These are phyloP conservation scores for Paecilomyces niveus DNA, from an alignment of 2,329 filamentous ascomycete genomes.

Conservation along the genomic window DNA sequence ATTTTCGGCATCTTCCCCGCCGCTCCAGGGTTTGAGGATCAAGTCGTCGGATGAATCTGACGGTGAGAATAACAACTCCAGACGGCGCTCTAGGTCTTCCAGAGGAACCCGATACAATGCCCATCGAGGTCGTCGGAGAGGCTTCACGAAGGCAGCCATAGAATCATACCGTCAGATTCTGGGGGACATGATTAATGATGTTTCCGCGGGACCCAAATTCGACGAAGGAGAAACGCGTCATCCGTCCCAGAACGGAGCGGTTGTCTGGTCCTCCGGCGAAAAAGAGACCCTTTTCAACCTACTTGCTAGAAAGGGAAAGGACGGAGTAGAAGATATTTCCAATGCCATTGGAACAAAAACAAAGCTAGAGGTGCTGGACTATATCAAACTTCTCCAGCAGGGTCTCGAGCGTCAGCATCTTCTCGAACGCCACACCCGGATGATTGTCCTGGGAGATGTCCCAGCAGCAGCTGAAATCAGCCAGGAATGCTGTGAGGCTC, in stretches of 20 bases:
- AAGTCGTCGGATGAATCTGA: slow-evolving; percentile 3
- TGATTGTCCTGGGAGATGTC: slow-evolving; percentile 48
- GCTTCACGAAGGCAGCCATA: slow-evolving; percentile 37
- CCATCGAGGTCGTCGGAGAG: slow-evolving; percentile 7
- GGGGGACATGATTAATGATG: slow-evolving; percentile 49
- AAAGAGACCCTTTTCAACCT: slow-evolving; percentile 64
- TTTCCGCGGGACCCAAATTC: slow-evolving; percentile 3
- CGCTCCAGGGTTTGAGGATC: slow-evolving; percentile 6
- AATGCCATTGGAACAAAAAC: slow-evolving; percentile 62
- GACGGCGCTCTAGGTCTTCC: background rate
- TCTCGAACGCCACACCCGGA: slow-evolving; percentile 24
- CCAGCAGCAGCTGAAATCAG: slow-evolving; percentile 69
- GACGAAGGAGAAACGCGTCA: slow-evolving; percentile 18
- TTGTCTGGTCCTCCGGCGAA: slow-evolving; percentile 63
- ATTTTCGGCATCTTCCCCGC: slow-evolving; percentile 9
- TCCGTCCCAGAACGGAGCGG: slow-evolving; percentile 59
- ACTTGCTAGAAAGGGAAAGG: slow-evolving; percentile 56
- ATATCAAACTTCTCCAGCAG: slow-evolving; percentile 56
- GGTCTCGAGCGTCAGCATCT: slow-evolving; percentile 37
- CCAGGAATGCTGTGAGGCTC: slow-evolving; percentile 53
- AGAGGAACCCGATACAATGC: slow-evolving; percentile 6
- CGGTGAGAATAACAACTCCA: background rate
- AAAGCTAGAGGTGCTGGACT: slow-evolving; percentile 64
- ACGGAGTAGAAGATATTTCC: slow-evolving; percentile 57
- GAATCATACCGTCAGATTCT: slow-evolving; percentile 45